Evolutionary conservation across 2,329 filamentous ascomycete species (phyloP).

Genomic region (Botrytis fabae): DNA sequence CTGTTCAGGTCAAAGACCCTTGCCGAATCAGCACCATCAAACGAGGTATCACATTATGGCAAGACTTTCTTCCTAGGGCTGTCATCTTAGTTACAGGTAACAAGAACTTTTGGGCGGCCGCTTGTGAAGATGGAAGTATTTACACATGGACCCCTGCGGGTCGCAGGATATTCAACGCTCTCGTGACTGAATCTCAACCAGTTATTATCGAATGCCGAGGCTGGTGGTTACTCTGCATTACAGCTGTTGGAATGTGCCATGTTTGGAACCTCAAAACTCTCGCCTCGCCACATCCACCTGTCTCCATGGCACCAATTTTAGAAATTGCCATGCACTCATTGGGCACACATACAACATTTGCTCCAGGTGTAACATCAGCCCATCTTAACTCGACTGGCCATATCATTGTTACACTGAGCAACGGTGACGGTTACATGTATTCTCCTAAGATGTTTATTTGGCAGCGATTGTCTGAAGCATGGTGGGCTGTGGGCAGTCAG

Average conservation of each 20-base stretch:
- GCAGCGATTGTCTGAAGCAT: conserved; percentile 94
- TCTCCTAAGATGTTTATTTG: conserved; percentile 82
- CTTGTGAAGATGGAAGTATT: conserved; percentile 87
- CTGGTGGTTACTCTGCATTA: conserved; percentile 87
- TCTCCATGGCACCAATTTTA: conserved; percentile 84
- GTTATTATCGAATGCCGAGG: conserved; percentile 90
- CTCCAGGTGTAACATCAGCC: conserved; percentile 84
- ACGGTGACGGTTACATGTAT: conserved; percentile 93
- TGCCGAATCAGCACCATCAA: conserved; percentile 80
- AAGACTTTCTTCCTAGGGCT: conserved; percentile 85
- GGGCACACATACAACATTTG: conserved; percentile 71
- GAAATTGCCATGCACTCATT: conserved; percentile 82
- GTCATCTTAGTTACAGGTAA: conserved; percentile 91
- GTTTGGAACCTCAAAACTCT: conserved; percentile 91
- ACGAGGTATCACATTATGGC: conserved; percentile 80
- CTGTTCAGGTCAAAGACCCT: conserved; percentile 69
- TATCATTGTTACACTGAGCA: conserved; percentile 86
- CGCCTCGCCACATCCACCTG: conserved; percentile 81
- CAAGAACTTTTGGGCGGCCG: conserved; percentile 86
- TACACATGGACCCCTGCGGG: conserved; percentile 93
- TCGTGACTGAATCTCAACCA: conserved; percentile 87
- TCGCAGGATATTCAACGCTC: conserved; percentile 77
- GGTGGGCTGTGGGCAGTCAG: conserved; percentile 97
- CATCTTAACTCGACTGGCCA: conserved; percentile 86
- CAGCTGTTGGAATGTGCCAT: conserved; percentile 82